Evolutionary conservation across 179 eudicot species (phyloP).

Genomic region (Nepenthes alata): DNA sequence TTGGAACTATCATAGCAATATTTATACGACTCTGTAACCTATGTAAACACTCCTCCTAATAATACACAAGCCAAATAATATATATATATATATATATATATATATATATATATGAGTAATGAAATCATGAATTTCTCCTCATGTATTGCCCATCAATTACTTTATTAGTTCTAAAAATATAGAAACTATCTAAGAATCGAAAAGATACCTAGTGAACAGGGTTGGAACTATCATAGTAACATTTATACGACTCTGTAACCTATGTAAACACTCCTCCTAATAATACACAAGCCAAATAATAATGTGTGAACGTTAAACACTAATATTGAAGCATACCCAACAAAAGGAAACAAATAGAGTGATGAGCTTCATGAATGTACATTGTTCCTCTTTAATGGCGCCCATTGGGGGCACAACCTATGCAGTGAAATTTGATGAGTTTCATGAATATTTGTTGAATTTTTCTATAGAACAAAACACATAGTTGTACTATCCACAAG

Average conservation of each 20-base stretch:
- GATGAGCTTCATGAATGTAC: too few relatives aligned
- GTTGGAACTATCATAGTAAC: slow-evolving; percentile 64
- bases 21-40: slow-evolving; percentile 76
- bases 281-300: slow-evolving; percentile 10
- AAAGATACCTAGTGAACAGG: slow-evolving; percentile 69
- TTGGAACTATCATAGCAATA: slow-evolving; percentile 64
- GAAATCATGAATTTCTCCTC: too few relatives aligned
- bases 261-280: slow-evolving; percentile 79
- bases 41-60: slow-evolving; percentile 74
- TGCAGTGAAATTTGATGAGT: too few relatives aligned
- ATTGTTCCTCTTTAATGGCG: too few relatives aligned
- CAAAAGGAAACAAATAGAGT: background rate
- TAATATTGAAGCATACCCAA: slow-evolving; percentile 3
- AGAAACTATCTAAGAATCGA: background rate
- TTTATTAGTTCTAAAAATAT: slow-evolving; percentile 2
- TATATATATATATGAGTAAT: too few relatives aligned
- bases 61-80: slow-evolving; percentile 11
- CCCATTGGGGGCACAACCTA: too few relatives aligned
- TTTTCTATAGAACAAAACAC: too few relatives aligned
- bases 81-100: too few relatives aligned
- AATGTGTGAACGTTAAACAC: background rate
- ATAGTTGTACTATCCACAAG: too few relatives aligned
- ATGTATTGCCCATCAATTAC: background rate
- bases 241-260: slow-evolving; percentile 71
- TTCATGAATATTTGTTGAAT: too few relatives aligned